Base-by-base conservation (phyloP, 495 filamentous ascomycete genomes). In the Hypoxylon fragiforme region DNA sequence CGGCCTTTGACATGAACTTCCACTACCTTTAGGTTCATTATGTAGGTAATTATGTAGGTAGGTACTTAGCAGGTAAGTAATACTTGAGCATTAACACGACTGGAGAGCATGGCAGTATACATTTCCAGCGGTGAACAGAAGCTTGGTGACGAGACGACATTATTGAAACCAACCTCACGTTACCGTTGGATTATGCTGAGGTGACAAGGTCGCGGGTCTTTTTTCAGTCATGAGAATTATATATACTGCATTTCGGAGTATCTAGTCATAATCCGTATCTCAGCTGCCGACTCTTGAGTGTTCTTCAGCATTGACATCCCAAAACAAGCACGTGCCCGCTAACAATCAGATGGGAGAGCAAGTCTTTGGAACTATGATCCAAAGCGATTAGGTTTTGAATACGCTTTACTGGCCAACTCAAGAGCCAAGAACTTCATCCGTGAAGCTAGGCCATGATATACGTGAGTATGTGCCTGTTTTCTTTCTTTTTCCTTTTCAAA, bases 221-320 rank as follows among this genome's bases (percentile, higher is more conserved):
- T 8, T 8, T 44, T 41, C 22, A 41, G 36, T 54, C 57, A 42
- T 60, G 11, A 57, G 24, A 48, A 39, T 28, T 54, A 38, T 68
- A 68, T 68, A 62, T 63, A 65, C 62, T 63, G 53, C 54, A 39
- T 54, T 37, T 37, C 35, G 54, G 50, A 46, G 46, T 65, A 60
- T 68, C 65, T 65, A 68, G 57, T 65, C 62, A 42, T 65, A 47
- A 53, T 47, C 39, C 58, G 51, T 54, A 62, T 57, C 24, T 38
- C 44, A 28, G 30, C 57, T 53, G 32, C 48, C 52, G 16, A 43
- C 37, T 40, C 49, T 53, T 49, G 19, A 39, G 24, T 39, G 32
- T 56, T 38, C 47, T 59, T 57, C 58, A 58, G 45, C 34, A 39
- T 38, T 44, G 54, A 47, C 54, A 56, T 57, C 24, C 28, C 46